A percentile compares a stretch with the other conserved stretches of the same genome.
phyloP scores from a whole-genome alignment of 2,329 filamentous ascomycete genomes.

The Pyrenophora graminea region DNA sequence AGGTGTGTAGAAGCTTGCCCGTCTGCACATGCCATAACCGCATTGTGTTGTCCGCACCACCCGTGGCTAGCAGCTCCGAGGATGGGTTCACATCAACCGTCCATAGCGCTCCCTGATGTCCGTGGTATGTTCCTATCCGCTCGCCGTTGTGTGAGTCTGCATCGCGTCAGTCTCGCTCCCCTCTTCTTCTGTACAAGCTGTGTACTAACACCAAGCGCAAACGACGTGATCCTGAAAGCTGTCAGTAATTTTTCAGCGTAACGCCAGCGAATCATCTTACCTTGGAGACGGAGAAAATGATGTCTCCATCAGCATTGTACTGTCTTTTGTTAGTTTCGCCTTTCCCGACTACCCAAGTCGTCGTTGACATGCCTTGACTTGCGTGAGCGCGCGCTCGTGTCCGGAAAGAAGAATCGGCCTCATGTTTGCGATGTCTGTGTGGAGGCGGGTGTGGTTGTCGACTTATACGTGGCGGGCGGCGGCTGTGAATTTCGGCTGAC shows the following conservation, averaged over 20 bases:
- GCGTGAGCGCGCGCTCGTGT: conserved; percentile 94
- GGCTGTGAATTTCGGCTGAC: conserved; percentile 37
- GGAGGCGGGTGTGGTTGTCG: conserved; percentile 22
- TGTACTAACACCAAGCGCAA: conserved; percentile 76
- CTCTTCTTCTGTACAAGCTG: not conserved
- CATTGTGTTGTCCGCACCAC: conserved; percentile 97
- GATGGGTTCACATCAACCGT: conserved; percentile 96
- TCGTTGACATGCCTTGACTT: conserved; percentile 65
- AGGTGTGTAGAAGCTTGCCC: conserved; percentile 91
- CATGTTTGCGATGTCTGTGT: conserved; percentile 60
- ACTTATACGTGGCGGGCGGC: conserved; percentile 26
- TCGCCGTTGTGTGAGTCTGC: conserved; percentile 88
- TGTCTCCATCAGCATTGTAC: conserved; percentile 84
- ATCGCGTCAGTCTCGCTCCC: conserved; percentile 25
- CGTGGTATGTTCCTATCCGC: conserved; percentile 89
- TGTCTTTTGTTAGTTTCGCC: conserved; percentile 4
- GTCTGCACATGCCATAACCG: conserved; percentile 95
- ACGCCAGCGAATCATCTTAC: not conserved
- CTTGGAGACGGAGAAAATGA: conserved; percentile 81
- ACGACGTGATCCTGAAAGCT: conserved; percentile 75
- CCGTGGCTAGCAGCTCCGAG: conserved; percentile 87
- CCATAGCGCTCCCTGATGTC: conserved; percentile 98
- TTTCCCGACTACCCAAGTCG: not conserved
- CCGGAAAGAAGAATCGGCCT: conserved; percentile 94
- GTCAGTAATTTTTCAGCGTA: not conserved